Conservation (phyloP, 805 yeast genomes). For the Yarrowia keelungensis region DNA sequence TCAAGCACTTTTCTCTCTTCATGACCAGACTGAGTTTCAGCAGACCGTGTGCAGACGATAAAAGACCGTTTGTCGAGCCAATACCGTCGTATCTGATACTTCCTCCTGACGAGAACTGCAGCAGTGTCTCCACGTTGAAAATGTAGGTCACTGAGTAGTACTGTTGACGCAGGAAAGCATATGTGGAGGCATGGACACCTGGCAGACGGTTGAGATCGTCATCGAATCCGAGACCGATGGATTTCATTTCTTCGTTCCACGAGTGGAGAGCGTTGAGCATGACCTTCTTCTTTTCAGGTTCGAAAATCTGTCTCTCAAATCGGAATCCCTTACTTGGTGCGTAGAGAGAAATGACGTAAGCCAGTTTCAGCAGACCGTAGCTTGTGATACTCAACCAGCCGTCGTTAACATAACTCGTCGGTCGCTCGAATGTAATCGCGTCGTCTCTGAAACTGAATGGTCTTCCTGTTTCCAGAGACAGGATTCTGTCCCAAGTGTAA, state of each 20-base stretch:
- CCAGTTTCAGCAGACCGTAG: constrained; percentile 44
- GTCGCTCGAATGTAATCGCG: constrained; percentile 50
- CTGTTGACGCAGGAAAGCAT: constrained; percentile 42
- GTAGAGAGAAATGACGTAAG: constrained; percentile 39
- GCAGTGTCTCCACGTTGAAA: constrained; percentile 42
- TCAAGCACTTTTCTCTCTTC: constrained; percentile 46
- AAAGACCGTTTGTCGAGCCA: constrained; percentile 49
- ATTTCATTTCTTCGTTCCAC: constrained; percentile 44
- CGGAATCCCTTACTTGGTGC: constrained; percentile 40
- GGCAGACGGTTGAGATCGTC: constrained; percentile 43
- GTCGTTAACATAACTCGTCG: constrained; percentile 41
- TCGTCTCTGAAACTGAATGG: constrained; percentile 51
- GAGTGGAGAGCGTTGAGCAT: constrained; percentile 40
- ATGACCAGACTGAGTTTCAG: constrained; percentile 45
- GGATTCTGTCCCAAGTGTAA: constrained; percentile 60
- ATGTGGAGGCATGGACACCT: constrained; percentile 42
- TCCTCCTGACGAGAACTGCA: constrained; percentile 41
- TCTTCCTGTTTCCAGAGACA: constrained; percentile 62
- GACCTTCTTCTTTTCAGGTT: constrained; percentile 34
- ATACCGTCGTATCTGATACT: constrained; percentile 45
- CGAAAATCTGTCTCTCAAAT: constrained; percentile 39
- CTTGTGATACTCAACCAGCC: constrained; percentile 55
- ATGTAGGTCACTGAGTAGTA: constrained; percentile 39
- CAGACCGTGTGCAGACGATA: constrained; percentile 50
- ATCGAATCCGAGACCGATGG: constrained; percentile 47